Base-by-base conservation (phyloP, 73 alveolate genomes). In the Paramecium caudatum region DNA sequence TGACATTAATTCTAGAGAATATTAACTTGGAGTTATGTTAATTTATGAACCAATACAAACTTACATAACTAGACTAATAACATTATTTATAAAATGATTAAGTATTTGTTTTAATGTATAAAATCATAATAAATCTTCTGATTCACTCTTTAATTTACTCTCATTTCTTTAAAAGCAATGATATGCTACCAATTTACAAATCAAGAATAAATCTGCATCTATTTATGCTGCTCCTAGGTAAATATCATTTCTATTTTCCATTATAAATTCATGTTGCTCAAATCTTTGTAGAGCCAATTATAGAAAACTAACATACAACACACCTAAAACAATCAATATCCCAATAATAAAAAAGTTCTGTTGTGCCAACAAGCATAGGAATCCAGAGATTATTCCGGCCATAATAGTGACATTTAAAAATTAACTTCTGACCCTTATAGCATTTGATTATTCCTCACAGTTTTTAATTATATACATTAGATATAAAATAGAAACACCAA, bases 181-280 rank as follows among this genome's bases (percentile, higher is more conserved):
- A 25, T 21, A 74, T 15, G 55, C 49, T 16, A 45, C 16, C 32
- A 74, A 74, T 74, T 74, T 74, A 23, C 88, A 74, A 43, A 37
- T 21, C 19, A 74, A 21, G 17, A 74, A 5, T 16, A 74, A 21
- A 74, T 74, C 88, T 6, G 88, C 88, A 41, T 74, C 88, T 23
- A 74, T 41, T 7, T 34, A 4, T 16, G 88, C 88, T 15, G 88
- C 37, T 74, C 70, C 88, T 25, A 74, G 19, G 43, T 74, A 74
- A 16, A 74, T 4, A 25, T 74, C 88, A 41, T 74, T 74, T 7
- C 45, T 21, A 74, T 74, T 74, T 45, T 45, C 68, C 8, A 37
- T 34, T 21, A 74, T 41, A 74, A 3, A 74, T 74, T 74, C 62
- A 19, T 34, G 49, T 13, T 74, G 25, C 19, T 36, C 69, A 37